Evolutionary conservation across 345 rosid species (phyloP).

Genomic region (Hypericum androsaemum): DNA sequence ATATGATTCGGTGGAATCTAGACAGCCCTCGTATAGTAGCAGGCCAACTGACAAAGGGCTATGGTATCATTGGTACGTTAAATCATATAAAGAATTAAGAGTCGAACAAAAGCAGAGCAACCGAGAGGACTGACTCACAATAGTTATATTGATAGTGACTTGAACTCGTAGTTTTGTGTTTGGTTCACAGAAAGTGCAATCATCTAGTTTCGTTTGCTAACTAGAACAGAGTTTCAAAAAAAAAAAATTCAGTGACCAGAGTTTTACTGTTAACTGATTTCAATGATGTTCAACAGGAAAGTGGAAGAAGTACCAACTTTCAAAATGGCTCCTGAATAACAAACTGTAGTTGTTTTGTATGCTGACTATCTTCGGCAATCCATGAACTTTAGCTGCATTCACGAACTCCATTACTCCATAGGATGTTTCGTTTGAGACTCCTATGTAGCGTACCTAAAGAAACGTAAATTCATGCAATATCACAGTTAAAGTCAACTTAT

Average conservation of each 20-base stretch:
- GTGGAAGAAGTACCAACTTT: constrained; percentile 33
- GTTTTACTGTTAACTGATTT: too few relatives aligned
- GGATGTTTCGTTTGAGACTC: constrained; percentile 86
- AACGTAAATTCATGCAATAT: constrained; percentile 7
- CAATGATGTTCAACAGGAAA: background rate
- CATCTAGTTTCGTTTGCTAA: too few relatives aligned
- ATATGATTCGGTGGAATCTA: too few relatives aligned
- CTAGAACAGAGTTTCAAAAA: too few relatives aligned
- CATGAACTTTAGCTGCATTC: constrained; percentile 68
- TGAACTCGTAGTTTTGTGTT: too few relatives aligned
- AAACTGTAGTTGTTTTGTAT: constrained; percentile 85
- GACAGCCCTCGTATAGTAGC: too few relatives aligned
- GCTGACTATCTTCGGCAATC: constrained; percentile 82
- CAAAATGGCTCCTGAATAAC: constrained; percentile 52
- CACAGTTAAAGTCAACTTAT: background rate
- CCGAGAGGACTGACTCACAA: background rate
- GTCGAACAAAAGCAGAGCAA: background rate
- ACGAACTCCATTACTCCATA: constrained; percentile 95
- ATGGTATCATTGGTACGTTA: too few relatives aligned
- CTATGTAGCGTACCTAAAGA: constrained; percentile 67
- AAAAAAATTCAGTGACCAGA: too few relatives aligned
- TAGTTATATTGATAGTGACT: too few relatives aligned
- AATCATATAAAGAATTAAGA: too few relatives aligned
- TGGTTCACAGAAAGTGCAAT: too few relatives aligned
- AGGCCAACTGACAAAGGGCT: too few relatives aligned